A percentile compares a stretch with the other conserved stretches of the same genome.
Evolutionary conservation across 2,329 filamentous ascomycete species (phyloP).

Genomic region (Xylaria sp.): DNA sequence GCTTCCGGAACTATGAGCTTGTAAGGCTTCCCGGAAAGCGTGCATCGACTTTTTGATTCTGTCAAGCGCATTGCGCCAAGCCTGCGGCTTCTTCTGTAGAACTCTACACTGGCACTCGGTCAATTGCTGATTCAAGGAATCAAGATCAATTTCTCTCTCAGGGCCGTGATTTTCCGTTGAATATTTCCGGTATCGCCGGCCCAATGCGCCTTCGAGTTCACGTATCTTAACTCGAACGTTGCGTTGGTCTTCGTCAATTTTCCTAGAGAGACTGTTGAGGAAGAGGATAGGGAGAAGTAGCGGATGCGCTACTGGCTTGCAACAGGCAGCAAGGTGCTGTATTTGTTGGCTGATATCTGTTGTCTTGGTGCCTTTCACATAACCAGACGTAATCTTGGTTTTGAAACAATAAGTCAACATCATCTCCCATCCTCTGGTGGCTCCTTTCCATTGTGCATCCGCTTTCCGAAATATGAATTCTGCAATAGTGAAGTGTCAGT

Average conservation of each 20-base stretch:
- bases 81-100: slow-evolving; percentile 43
- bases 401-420: slow-evolving; percentile 41
- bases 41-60: slow-evolving; percentile 32
- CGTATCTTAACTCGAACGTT: slow-evolving; percentile 39
- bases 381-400: slow-evolving; percentile 41
- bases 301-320: slow-evolving; percentile 39
- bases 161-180: slow-evolving; percentile 28
- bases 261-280: slow-evolving; percentile 34
- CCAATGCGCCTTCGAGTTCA: slow-evolving; percentile 39
- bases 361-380: slow-evolving; percentile 39
- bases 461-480: slow-evolving; percentile 46
- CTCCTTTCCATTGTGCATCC: slow-evolving; percentile 40
- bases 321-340: slow-evolving; percentile 37
- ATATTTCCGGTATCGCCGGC: slow-evolving; percentile 36
- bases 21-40: slow-evolving; percentile 24
- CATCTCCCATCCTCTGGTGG: slow-evolving; percentile 44
- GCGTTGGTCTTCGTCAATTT: slow-evolving; percentile 40
- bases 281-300: slow-evolving; percentile 43
- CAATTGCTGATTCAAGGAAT: slow-evolving; percentile 40
- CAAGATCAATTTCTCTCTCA: slow-evolving; percentile 35
- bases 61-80: slow-evolving; percentile 39
- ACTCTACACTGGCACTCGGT: slow-evolving; percentile 41
- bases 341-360: slow-evolving; percentile 36
- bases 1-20: not conserved
- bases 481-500: slow-evolving; percentile 1